These are phyloP conservation scores for Cladosporium sphaerospermum DNA, from an alignment of 2,329 filamentous ascomycete species.

Conservation along the genomic window DNA sequence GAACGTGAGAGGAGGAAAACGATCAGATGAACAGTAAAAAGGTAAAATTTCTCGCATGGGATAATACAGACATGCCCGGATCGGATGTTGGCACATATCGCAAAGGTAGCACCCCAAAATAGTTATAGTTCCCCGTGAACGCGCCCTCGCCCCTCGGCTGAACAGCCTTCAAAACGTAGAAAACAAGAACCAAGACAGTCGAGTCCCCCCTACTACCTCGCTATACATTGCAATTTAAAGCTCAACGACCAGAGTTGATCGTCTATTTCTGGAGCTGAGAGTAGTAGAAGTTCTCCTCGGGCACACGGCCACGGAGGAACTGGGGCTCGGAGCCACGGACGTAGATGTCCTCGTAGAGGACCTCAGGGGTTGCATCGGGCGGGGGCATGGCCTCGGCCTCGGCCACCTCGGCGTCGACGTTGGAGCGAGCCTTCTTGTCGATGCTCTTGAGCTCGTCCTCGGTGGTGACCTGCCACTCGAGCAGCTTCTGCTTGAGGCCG, in stretches of 20 bases:
- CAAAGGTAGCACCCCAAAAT: no score
- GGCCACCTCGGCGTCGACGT: slow-evolving; percentile 85
- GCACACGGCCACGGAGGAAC: slow-evolving; percentile 79
- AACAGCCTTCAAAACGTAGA: no score
- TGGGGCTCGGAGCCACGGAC: slow-evolving; percentile 79
- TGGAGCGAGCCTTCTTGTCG: slow-evolving; percentile 83
- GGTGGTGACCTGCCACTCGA: slow-evolving; percentile 85
- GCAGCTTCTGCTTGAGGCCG: slow-evolving; percentile 93
- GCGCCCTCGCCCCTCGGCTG: no score
- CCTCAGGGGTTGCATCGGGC: slow-evolving; percentile 72
- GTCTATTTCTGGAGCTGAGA: slow-evolving; percentile 14
- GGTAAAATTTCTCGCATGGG: no score
- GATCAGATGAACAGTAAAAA: no score
- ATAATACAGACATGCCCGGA: no score
- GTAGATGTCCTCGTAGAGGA: slow-evolving; percentile 95
- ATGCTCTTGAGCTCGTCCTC: slow-evolving; percentile 96
- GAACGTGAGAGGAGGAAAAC: no score
- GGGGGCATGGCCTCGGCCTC: slow-evolving; percentile 79
- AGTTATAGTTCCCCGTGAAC: no score
- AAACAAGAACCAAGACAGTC: no score
- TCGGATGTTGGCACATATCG: no score
- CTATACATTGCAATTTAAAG: background rate
- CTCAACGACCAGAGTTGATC: background rate
- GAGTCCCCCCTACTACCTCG: background rate
- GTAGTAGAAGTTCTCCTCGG: slow-evolving; percentile 89